Percentiles rank a stretch among this genome's conserved stretches.
These are phyloP conservation scores for Coelastrella sp. DNA, from an alignment of 139 green algal genomes.

Conservation along the genomic window DNA sequence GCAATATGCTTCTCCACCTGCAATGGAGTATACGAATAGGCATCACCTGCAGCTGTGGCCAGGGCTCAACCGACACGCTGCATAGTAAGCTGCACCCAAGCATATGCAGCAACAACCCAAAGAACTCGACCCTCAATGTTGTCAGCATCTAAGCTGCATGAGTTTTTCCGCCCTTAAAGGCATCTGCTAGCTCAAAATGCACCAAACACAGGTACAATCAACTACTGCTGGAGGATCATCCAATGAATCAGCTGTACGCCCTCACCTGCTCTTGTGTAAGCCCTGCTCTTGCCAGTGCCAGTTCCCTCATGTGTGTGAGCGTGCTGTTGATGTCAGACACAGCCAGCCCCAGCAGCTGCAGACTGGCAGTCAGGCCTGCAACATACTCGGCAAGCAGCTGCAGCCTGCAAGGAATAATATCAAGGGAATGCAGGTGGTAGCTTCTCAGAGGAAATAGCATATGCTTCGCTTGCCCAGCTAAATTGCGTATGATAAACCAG, in stretches of 20 bases:
- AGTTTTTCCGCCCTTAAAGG: too few relatives aligned
- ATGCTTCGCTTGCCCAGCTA: too few relatives aligned
- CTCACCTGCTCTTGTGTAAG: constrained; percentile 79
- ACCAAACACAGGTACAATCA: too few relatives aligned
- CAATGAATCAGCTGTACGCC: constrained; percentile 51
- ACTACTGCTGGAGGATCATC: background rate
- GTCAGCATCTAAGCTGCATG: too few relatives aligned
- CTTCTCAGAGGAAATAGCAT: too few relatives aligned
- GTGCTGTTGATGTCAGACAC: constrained; percentile 21
- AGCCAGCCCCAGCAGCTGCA: constrained; percentile 64
- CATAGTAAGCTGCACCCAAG: too few relatives aligned
- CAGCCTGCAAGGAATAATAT: constrained; percentile 43
- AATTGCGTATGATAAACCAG: background rate
- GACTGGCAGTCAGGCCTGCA: constrained; percentile 25
- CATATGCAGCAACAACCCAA: too few relatives aligned
- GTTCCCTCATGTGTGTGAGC: constrained; percentile 71
- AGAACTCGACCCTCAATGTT: too few relatives aligned
- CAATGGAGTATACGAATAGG: background rate
- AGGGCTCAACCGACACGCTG: too few relatives aligned
- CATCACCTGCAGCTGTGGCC: too few relatives aligned
- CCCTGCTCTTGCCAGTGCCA: constrained; percentile 78
- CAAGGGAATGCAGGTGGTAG: background rate
- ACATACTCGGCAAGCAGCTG: constrained; percentile 46
- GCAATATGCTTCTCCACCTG: constrained; percentile 38
- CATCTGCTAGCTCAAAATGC: too few relatives aligned